A percentile compares a stretch with the other conserved stretches of the same genome.
Evolutionary conservation across 768 basidiomycete genomes (phyloP).

Genomic region (Phaeotremella fagi): DNA sequence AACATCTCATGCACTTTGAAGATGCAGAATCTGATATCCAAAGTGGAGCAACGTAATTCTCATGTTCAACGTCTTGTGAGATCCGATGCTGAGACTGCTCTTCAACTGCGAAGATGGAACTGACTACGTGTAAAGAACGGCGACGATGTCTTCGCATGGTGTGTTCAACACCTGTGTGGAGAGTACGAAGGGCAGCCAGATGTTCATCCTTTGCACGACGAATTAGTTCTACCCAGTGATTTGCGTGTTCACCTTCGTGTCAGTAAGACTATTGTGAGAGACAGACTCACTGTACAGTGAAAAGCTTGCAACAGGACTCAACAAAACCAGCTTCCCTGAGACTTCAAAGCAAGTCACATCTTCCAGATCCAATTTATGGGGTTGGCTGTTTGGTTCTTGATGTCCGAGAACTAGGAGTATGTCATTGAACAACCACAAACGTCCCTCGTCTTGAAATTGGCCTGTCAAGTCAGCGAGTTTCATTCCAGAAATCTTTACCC

Average conservation of each 20-base stretch:
- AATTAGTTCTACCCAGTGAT: constrained; percentile 38
- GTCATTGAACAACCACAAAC: constrained; percentile 22
- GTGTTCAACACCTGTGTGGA: constrained; percentile 23
- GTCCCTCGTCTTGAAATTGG: constrained; percentile 8
- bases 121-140: constrained; percentile 61
- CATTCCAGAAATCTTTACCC: constrained; percentile 12
- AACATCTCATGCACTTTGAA: constrained; percentile 80
- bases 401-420: not conserved
- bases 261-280: constrained; percentile 1
- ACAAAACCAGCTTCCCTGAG: constrained; percentile 30
- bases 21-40: constrained; percentile 88
- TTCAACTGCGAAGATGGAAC: constrained; percentile 25
- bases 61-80: constrained; percentile 33
- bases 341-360: constrained; percentile 34
- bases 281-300: not conserved
- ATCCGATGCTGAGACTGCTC: not conserved
- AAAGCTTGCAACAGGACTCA: constrained; percentile 32
- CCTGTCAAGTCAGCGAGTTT: not conserved
- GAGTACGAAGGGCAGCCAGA: constrained; percentile 27
- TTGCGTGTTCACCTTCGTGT: constrained; percentile 12
- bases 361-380: constrained; percentile 28
- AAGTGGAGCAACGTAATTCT: constrained; percentile 81
- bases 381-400: constrained; percentile 14
- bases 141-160: constrained; percentile 54
- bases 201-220: constrained; percentile 34